These are phyloP conservation scores for Glutinoglossum americanum DNA, from an alignment of 495 filamentous ascomycete genomes.

Conservation along the genomic window DNA sequence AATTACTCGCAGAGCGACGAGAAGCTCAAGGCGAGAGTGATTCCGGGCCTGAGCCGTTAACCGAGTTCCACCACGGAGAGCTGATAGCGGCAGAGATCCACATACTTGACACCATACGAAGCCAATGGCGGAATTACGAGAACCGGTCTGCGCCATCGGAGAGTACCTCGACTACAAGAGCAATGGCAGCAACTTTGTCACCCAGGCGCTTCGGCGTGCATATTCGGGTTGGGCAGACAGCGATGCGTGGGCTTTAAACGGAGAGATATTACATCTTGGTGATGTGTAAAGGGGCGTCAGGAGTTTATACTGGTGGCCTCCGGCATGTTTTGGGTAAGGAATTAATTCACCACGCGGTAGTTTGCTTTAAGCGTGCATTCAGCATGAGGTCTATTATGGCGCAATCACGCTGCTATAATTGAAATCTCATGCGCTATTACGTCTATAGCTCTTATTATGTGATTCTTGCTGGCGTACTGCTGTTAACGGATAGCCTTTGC, in stretches of 20 bases:
- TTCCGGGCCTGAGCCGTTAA: background rate
- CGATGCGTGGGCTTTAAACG: background rate
- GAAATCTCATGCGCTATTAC: background rate
- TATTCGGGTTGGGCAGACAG: background rate
- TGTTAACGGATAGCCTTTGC: too few relatives aligned
- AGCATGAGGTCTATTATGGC: background rate
- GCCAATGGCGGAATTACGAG: slow-evolving; percentile 36
- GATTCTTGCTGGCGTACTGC: too few relatives aligned
- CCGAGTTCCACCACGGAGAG: slow-evolving; percentile 33
- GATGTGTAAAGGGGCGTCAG: background rate
- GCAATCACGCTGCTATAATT: background rate
- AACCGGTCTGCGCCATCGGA: slow-evolving; percentile 1
- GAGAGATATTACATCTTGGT: background rate
- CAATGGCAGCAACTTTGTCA: background rate
- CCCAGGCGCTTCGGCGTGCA: background rate
- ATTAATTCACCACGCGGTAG: background rate
- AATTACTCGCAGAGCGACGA: slow-evolving; percentile 22
- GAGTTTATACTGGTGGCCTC: background rate
- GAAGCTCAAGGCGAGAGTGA: background rate
- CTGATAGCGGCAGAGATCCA: slow-evolving; percentile 47
- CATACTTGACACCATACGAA: slow-evolving; percentile 39
- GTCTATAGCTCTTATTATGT: background rate
- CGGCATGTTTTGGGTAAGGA: background rate
- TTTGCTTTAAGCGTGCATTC: background rate
- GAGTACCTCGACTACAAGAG: background rate